These are phyloP conservation scores for Pseudogymnoascus sp. DNA, from an alignment of 2,329 filamentous ascomycete species.

Conservation along the genomic window DNA sequence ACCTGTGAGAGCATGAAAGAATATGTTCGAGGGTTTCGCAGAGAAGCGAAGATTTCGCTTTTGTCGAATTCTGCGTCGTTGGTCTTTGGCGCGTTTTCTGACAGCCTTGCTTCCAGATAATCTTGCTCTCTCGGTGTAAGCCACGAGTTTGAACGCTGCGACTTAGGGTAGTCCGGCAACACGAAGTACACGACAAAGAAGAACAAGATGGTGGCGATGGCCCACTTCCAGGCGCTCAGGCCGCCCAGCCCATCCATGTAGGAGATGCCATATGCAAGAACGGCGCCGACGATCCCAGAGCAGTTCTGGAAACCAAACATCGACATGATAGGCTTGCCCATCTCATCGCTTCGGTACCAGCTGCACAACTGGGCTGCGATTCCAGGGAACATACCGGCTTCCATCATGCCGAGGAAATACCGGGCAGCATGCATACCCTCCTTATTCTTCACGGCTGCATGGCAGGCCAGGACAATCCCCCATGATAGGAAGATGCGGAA, in stretches of 20 bases:
- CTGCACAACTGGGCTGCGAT: slow-evolving; percentile 34
- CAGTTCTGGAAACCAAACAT: slow-evolving; percentile 34
- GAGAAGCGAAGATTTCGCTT: slow-evolving; percentile 29
- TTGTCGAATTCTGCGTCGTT: slow-evolving; percentile 30
- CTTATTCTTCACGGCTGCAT: slow-evolving; percentile 32
- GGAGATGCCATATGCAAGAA: slow-evolving; percentile 44
- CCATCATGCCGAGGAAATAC: slow-evolving; percentile 34
- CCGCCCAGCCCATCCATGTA: slow-evolving; percentile 34
- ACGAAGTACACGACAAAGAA: slow-evolving; percentile 30
- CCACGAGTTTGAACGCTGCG: slow-evolving; percentile 29
- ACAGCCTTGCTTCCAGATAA: slow-evolving; percentile 31
- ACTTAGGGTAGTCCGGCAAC: slow-evolving; percentile 38
- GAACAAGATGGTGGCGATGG: slow-evolving; percentile 34
- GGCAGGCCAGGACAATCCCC: slow-evolving; percentile 32
- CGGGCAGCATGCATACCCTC: slow-evolving; percentile 31
- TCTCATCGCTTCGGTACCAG: slow-evolving; percentile 40
- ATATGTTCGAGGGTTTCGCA: slow-evolving; percentile 30
- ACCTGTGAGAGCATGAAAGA: slow-evolving; percentile 31
- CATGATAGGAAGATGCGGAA: slow-evolving; percentile 31
- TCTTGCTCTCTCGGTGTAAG: slow-evolving; percentile 33
- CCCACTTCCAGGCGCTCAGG: slow-evolving; percentile 50
- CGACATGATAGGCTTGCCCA: slow-evolving; percentile 34
- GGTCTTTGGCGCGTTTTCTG: slow-evolving; percentile 32
- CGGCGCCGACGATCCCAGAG: slow-evolving; percentile 29
- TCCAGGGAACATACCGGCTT: slow-evolving; percentile 36